Percentiles rank a stretch among this genome's conserved stretches.
Conservation (phyloP, 2,329 filamentous ascomycete genomes). For the Xylaria sp. region DNA sequence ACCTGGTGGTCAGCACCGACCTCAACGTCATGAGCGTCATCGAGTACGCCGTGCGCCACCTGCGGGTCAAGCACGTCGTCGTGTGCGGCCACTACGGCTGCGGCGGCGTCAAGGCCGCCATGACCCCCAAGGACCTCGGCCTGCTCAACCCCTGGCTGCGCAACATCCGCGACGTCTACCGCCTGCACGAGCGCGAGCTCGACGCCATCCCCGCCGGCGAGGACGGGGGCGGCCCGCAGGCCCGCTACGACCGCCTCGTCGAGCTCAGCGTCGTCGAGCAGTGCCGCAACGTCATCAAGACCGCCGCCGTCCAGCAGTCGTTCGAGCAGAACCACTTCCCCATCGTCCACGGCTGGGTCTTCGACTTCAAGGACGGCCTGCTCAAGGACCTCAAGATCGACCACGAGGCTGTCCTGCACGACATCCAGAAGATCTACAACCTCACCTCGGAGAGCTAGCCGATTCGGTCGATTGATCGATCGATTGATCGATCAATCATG, state of each 20-base stretch:
- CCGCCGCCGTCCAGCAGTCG: conserved; percentile 75
- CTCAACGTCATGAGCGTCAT: conserved; percentile 81
- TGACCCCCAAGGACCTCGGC: conserved; percentile 71
- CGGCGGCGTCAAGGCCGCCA: conserved; percentile 74
- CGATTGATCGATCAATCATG: no score
- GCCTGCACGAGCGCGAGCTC: conserved; percentile 70
- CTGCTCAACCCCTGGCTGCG: conserved; percentile 74
- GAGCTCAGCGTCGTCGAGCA: conserved; percentile 84
- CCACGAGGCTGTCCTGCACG: conserved; percentile 57
- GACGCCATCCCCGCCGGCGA: conserved; percentile 63
- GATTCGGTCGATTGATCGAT: not conserved
- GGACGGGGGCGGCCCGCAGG: no score
- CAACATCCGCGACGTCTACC: conserved; percentile 75
- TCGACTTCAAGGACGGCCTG: conserved; percentile 68
- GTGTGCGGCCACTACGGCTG: conserved; percentile 81
- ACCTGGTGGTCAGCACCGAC: conserved; percentile 79
- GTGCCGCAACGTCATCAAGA: conserved; percentile 78
- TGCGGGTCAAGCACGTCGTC: conserved; percentile 80
- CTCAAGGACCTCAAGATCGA: conserved; percentile 67
- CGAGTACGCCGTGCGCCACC: conserved; percentile 80
- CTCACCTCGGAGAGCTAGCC: conserved; percentile 36
- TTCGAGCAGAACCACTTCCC: conserved; percentile 66
- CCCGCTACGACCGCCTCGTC: conserved; percentile 71
- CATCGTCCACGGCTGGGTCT: conserved; percentile 75
- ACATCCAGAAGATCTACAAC: conserved; percentile 69